These are phyloP conservation scores for Phaeoacremonium minimum DNA, from an alignment of 2,329 filamentous ascomycete genomes.

Conservation along the genomic window DNA sequence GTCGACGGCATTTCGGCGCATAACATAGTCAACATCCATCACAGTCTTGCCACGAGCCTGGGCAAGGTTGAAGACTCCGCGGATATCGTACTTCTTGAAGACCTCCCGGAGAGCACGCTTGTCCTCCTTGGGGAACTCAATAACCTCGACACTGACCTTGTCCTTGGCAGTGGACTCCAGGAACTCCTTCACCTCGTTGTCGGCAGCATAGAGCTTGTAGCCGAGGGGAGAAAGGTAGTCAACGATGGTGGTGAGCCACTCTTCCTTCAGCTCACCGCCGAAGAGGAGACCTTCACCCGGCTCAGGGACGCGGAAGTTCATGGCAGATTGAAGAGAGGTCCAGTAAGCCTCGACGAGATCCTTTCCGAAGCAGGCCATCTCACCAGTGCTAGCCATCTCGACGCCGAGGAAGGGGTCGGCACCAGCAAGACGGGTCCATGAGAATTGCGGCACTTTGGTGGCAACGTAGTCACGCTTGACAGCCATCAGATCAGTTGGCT, in stretches of 20 bases:
- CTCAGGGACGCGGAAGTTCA: slow-evolving; percentile 98
- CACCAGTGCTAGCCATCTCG: slow-evolving; percentile 94
- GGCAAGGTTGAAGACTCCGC: slow-evolving; percentile 92
- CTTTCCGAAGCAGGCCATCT: slow-evolving; percentile 98
- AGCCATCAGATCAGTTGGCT: slow-evolving; percentile 83
- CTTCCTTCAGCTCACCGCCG: slow-evolving; percentile 73
- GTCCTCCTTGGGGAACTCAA: slow-evolving; percentile 94
- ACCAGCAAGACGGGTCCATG: slow-evolving; percentile 95
- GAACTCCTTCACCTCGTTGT: slow-evolving; percentile 74
- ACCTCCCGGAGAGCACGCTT: slow-evolving; percentile 93
- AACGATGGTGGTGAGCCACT: slow-evolving; percentile 73
- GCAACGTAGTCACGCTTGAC: slow-evolving; percentile 87
- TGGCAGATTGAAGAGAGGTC: slow-evolving; percentile 90
- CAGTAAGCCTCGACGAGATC: slow-evolving; percentile 96
- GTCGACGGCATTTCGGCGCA: slow-evolving; percentile 96
- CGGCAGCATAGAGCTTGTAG: slow-evolving; percentile 91
- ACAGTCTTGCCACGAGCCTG: slow-evolving; percentile 77
- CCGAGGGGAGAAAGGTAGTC: slow-evolving; percentile 84
- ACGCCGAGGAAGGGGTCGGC: slow-evolving; percentile 97
- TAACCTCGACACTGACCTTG: slow-evolving; percentile 73
- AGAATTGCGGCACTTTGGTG: slow-evolving; percentile 98
- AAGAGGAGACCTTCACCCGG: slow-evolving; percentile 94
- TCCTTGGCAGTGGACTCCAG: slow-evolving; percentile 69
- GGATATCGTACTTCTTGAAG: slow-evolving; percentile 95
- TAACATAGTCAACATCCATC: slow-evolving; percentile 93